Conservation (phyloP, 306 rosid genomes). For the Lathyrus sativus region DNA sequence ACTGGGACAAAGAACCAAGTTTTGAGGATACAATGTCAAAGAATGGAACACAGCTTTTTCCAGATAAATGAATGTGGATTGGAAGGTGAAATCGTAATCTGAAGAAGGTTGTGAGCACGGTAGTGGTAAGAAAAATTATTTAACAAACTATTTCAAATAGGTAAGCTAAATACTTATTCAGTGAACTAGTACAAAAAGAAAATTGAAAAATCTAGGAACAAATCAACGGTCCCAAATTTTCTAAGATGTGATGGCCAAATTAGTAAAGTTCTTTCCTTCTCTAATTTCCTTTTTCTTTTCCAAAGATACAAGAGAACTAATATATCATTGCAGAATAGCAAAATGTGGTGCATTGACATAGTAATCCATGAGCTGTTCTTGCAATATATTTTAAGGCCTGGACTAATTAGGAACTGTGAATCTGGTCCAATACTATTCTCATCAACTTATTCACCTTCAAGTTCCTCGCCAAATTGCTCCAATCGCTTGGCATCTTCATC, state of each 20-base stretch:
- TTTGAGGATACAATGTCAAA: too few species aligned
- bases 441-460: conserved; percentile 67
- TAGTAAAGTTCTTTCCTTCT: conserved; percentile 29
- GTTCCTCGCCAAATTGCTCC: conserved; percentile 91
- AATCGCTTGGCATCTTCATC: conserved; percentile 72
- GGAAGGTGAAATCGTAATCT: too few species aligned
- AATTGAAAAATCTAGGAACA: too few species aligned
- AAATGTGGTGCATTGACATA: conserved; percentile 17
- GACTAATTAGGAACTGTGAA: conserved; percentile 11
- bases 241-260: conserved; percentile 27
- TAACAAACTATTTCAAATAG: too few species aligned
- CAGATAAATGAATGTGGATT: too few species aligned
- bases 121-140: too few species aligned
- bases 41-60: too few species aligned
- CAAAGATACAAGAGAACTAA: conserved; percentile 29
- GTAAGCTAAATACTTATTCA: too few species aligned
- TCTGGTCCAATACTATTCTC: conserved; percentile 11
- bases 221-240: not conserved
- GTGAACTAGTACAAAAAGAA: too few species aligned
- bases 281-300: conserved; percentile 1
- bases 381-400: conserved; percentile 22
- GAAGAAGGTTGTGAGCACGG: too few species aligned
- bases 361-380: conserved; percentile 32
- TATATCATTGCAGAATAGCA: conserved; percentile 33
- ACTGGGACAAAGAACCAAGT: too few species aligned